Percentiles rank a stretch among this genome's conserved stretches.
Conservation (phyloP, 345 rosid genomes). For the Salix udensis region DNA sequence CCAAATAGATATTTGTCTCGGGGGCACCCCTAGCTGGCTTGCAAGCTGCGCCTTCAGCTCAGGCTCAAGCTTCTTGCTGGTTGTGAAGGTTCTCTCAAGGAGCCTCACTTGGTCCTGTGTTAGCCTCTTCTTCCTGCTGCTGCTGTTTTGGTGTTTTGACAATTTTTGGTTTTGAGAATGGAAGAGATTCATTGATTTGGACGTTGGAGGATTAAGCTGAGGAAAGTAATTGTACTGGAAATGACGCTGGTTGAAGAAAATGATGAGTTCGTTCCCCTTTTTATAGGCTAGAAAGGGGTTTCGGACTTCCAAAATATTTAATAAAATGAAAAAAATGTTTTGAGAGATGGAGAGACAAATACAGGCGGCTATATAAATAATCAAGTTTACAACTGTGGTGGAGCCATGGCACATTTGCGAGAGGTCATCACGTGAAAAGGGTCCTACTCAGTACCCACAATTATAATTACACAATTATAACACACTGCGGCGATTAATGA, state of each 20-base stretch:
- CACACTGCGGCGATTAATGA: too few relatives aligned
- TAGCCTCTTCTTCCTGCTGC: conserved; percentile 52
- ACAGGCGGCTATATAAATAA: conserved; percentile 17
- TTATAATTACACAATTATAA: background rate
- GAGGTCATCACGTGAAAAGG: conserved; percentile 23
- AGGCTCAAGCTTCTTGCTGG: conserved; percentile 68
- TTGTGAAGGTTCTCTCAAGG: conserved; percentile 62
- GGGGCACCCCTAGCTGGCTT: conserved; percentile 58
- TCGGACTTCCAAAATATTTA: too few relatives aligned
- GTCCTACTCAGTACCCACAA: conserved; percentile 4
- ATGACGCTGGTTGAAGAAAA: background rate
- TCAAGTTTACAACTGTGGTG: background rate
- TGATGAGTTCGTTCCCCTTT: background rate
- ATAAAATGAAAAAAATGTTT: too few relatives aligned
- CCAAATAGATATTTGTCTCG: conserved; percentile 88
- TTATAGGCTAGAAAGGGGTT: background rate
- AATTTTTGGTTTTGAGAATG: conserved; percentile 23
- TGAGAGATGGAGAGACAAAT: background rate
- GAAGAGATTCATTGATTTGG: conserved; percentile 26
- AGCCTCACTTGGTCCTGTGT: conserved; percentile 65
- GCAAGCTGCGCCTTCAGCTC: conserved; percentile 71
- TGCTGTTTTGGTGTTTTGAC: conserved; percentile 16
- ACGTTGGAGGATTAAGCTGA: background rate
- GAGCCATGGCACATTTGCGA: background rate
- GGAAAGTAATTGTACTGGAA: background rate